Evolutionary conservation across 208 protist species (phyloP), one percentile per base, ranked within the genome.

Genomic region (Trypanosoma grayi): DNA sequence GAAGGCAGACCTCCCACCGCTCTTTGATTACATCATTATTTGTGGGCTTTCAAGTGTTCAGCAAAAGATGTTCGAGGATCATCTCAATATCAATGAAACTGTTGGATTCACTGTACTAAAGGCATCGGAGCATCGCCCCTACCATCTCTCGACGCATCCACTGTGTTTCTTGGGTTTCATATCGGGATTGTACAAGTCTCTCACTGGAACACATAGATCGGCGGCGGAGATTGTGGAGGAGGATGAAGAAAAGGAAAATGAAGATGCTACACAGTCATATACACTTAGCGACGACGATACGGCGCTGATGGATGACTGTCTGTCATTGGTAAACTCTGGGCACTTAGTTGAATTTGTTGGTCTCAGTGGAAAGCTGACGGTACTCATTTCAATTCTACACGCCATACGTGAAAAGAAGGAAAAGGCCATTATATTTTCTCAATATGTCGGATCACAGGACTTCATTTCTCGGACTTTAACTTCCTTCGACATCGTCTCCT

Each of bases 381-480:
- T 77, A 13, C 57, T 96, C 13, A 65, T 82, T 25, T 72, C 77
- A 14, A 92, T 94, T 33, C 60, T 93, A 11, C 52, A 68, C 8
- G 63, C 60, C 30, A 77, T 87, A 20, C 57, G 69, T 43, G 47
- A 60, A 27, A 64, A 53, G 28, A 66, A 68, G 14, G 82, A 95
- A 52, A 93, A 95, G 62, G 60, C 83, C 13, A 83, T 97, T 43
- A 79, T 97, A 20, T 97, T 97, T 62, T 94, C 86, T 10, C 84
- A 94, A 59, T 94, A 93, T 60, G 68, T 93, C 9, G 83, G 79
- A 6, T 66, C 75, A 33, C 88, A 94, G 44, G 87, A 95, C 41
- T 67, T 92, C 24, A 92, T 97, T 27, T 76, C 81, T 28, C 64
- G 81, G 36, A 79, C 70, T 0, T 76, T 94, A 30, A 79, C 69